Evolutionary conservation across 2,329 filamentous ascomycete genomes (phyloP), one percentile per base, ranked within the genome.

Genomic region (Colletotrichum lupini): DNA sequence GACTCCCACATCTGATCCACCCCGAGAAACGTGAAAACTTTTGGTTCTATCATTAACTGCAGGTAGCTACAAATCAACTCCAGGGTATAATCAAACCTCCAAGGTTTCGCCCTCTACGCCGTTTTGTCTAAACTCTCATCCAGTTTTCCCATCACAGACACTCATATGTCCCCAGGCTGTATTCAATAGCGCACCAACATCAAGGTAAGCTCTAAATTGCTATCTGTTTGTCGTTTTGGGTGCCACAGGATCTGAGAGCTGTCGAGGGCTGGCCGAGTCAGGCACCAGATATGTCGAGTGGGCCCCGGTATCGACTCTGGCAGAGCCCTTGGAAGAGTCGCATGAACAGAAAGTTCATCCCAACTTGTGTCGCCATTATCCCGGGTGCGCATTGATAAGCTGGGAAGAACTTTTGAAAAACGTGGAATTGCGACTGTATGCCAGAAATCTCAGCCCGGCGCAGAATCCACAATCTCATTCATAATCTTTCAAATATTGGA

Each of bases 321-420:
- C 22, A 24, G 19, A 46, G 19, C 11, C 37, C 28, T 30, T 42
- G 57, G 19, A 16, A 12, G 19, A 7, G 24, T 63, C 19, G 24
- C 19, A 24, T 22, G 8, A 6, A 9, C 14, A 32, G 53, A 49
- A 32, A n/a, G 66, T 69, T 69, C 66, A 46, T 73, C 70, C 35
- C 28, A 73, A 64, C 11, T 69, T 60, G 24, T 19, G n/a, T 32
- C 42, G 26, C 37, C 53, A 35, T 42, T 12, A 30, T 49, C 59
- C 67, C 55, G 28, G 22, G 19, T 58, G 19, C n/a, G 35, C 30
- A 46, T 19, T 26, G 16, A 28, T 16, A 6, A 24, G n/a, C 24
- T 7, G 24, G 52, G 62, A 22, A 24, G 32, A 28, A 5, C 6
- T 11, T 24, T 24, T 8, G n/a, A 19, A 19, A 42, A n/a, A 42